Base-by-base conservation (phyloP, 768 basidiomycete genomes). In the Crepidotus variabilis region DNA sequence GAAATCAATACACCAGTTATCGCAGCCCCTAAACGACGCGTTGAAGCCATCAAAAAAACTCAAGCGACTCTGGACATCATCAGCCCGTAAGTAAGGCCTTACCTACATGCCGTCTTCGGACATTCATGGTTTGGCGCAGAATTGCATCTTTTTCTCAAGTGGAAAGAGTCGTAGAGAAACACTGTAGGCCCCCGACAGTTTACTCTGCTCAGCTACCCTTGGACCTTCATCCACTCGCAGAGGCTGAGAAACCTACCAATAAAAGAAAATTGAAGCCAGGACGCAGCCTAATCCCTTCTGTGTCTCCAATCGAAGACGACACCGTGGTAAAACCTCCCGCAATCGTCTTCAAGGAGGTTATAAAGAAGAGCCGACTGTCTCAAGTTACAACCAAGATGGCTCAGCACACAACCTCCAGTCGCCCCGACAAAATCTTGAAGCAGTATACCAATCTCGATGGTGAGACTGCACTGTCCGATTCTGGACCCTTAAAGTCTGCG, bases 331-430 rank as follows among this genome's bases (percentile, higher is more conserved):
- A 59, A 52, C 59, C 64, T 36, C n/a, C n/a, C n/a, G n/a, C n/a
- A n/a, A n/a, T n/a, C n/a, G n/a, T n/a, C n/a, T n/a, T n/a, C n/a
- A n/a, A n/a, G n/a, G n/a, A n/a, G n/a, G n/a, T n/a, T 64, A 58
- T 43, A 62, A 72, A 2, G 74, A 70, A 52, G 59, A 61, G 36
- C 60, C 74, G 34, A 67, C 69, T 50, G 51, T 72, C 23, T 67
- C 73, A 60, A 63, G 75, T 46, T 67, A 72, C 55, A 61, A 70
- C 54, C 70, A 72, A 16, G n/a, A 68, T 76, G 36, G 71, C 75
- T 16, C 65, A 68, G 45, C 70, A 74, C 45, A 47, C 62, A 8
- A 60, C 63, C 18, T 58, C 61, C 36, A 71, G 68, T 54, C 60
- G 61, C 23, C 66, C 61, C 21, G 67, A 69, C 57, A 75, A 73